Percentiles rank a stretch among this genome's conserved stretches.
Conservation (phyloP, 1,139 yeast species). For the Geotrichum siamense region DNA sequence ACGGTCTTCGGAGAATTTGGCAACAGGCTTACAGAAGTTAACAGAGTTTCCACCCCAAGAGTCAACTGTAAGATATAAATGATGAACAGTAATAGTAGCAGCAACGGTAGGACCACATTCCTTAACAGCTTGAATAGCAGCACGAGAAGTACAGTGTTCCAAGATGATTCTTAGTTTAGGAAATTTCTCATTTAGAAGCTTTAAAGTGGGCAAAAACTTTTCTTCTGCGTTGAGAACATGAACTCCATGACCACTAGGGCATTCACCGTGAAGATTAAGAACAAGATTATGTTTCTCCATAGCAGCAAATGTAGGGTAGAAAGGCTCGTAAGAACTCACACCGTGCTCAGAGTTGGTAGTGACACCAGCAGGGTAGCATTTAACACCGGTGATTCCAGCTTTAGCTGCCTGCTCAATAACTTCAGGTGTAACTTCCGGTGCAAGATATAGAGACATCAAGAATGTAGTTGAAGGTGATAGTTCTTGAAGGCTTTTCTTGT, state of each 20-base stretch:
- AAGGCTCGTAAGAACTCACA: constrained; percentile 80
- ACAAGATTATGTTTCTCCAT: constrained; percentile 74
- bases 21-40: constrained; percentile 96
- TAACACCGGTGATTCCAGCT: constrained; percentile 63
- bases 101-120: constrained; percentile 70
- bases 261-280: constrained; percentile 90
- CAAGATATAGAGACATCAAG: constrained; percentile 81
- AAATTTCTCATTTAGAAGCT: constrained; percentile 69
- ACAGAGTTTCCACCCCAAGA: constrained; percentile 96
- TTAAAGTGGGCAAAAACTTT: constrained; percentile 83
- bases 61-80: constrained; percentile 78
- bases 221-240: constrained; percentile 94
- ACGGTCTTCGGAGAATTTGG: constrained; percentile 81
- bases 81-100: constrained; percentile 95
- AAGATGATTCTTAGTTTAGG: constrained; percentile 81
- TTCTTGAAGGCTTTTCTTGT: constrained; percentile 56
- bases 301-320: constrained; percentile 82
- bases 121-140: constrained; percentile 71
- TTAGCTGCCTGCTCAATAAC: constrained; percentile 73
- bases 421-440: constrained; percentile 76
- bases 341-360: constrained; percentile 93
- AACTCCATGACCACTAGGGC: constrained; percentile 54
- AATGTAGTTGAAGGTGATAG: constrained; percentile 80
- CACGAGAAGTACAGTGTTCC: constrained; percentile 92
- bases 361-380: constrained; percentile 98